These are phyloP conservation scores for Ogataea zsoltii DNA, from an alignment of 805 yeast species.

Conservation along the genomic window DNA sequence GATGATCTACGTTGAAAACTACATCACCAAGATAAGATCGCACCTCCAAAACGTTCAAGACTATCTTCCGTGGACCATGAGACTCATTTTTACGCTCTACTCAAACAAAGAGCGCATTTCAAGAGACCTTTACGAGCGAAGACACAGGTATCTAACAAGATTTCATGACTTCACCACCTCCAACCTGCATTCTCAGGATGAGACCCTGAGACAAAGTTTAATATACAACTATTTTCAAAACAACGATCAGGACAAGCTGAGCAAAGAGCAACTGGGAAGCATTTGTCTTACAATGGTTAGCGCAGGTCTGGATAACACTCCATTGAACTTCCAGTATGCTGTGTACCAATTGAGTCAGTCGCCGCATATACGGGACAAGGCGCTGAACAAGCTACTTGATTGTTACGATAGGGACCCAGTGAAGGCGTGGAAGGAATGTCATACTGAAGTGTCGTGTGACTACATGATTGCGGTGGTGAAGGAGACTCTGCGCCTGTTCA, in stretches of 20 bases:
- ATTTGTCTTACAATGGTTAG: constrained; percentile 75
- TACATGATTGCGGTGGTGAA: constrained; percentile 58
- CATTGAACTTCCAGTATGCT: constrained; percentile 60
- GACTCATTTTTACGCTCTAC: constrained; percentile 27
- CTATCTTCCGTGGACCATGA: constrained; percentile 45
- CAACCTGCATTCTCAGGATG: constrained; percentile 15
- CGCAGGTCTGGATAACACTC: constrained; percentile 76
- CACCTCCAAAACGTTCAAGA: constrained; percentile 58
- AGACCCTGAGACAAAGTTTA: constrained; percentile 19
- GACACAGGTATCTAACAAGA: constrained; percentile 50
- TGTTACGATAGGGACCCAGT: constrained; percentile 29
- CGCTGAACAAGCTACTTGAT: constrained; percentile 41
- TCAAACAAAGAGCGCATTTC: constrained; percentile 18
- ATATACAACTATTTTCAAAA: constrained; percentile 29
- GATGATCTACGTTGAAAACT: constrained; percentile 55
- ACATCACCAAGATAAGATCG: constrained; percentile 57
- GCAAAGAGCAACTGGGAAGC: constrained; percentile 49
- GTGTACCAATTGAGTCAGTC: constrained; percentile 58
- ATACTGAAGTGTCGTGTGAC: constrained; percentile 38
- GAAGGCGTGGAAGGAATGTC: constrained; percentile 29
- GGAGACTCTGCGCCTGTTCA: constrained; percentile 61
- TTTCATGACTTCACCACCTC: constrained; percentile 35
- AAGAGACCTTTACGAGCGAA: constrained; percentile 37
- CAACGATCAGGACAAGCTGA: constrained; percentile 24
- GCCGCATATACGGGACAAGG: constrained; percentile 42